Percentiles rank a stretch among this genome's conserved stretches.
Evolutionary conservation across 352 stramenopile genomes (phyloP).

Genomic region (Pythium grandisporangium): DNA sequence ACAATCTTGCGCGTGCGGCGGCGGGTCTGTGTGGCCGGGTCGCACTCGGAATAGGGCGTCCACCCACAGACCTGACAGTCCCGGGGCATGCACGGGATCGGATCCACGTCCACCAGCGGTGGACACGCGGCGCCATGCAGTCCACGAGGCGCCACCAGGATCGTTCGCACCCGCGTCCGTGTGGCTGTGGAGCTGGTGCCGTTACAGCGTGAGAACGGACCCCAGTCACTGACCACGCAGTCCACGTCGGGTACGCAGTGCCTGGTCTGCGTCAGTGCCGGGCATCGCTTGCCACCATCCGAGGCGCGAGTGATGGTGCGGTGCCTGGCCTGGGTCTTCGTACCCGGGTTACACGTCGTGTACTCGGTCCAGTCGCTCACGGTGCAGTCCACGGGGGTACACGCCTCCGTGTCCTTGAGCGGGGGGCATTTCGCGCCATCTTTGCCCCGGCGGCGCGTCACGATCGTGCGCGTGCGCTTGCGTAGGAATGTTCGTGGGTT

Average conservation of each 20-base stretch:
- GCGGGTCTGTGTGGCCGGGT: constrained; percentile 18
- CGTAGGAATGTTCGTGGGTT: constrained; percentile 5
- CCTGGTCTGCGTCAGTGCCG: constrained; percentile 18
- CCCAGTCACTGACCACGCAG: constrained; percentile 47
- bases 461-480: constrained; percentile 13
- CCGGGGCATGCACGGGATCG: constrained; percentile 20
- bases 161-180: constrained; percentile 25
- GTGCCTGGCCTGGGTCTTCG: constrained; percentile 36
- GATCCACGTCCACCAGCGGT: constrained; percentile 19
- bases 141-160: constrained; percentile 17
- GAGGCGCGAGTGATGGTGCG: constrained; percentile 19
- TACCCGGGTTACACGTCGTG: constrained; percentile 24
- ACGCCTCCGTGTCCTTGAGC: constrained; percentile 21
- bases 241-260: constrained; percentile 34
- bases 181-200: constrained; percentile 20
- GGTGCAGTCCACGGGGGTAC: constrained; percentile 36
- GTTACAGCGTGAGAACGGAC: constrained; percentile 16
- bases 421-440: constrained; percentile 8
- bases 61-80: constrained; percentile 53
- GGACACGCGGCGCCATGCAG: constrained; percentile 29
- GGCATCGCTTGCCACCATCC: constrained; percentile 28
- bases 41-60: constrained; percentile 28
- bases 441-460: constrained; percentile 17
- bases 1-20: constrained; percentile 28
- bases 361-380: constrained; percentile 39